Evolutionary conservation across 2,329 filamentous ascomycete species (phyloP).

Genomic region (Penicillium hordei): DNA sequence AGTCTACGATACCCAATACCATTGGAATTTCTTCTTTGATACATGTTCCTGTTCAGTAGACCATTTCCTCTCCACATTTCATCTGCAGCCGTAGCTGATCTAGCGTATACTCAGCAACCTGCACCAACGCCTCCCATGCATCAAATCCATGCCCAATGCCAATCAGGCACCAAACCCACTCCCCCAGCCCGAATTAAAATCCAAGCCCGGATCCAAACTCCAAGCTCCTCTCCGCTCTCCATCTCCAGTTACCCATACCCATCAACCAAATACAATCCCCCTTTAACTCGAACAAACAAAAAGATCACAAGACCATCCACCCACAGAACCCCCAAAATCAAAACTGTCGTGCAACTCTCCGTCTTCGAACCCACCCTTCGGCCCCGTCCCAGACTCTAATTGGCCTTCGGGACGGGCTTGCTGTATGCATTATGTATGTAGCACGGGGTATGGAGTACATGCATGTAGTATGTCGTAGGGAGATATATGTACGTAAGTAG

Average conservation of each 20-base stretch:
- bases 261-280: not conserved
- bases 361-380: not conserved
- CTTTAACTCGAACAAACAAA: not conserved
- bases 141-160: not conserved
- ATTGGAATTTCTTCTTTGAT: not conserved
- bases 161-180: not conserved
- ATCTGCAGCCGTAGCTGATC: not conserved
- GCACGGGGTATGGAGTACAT: not conserved
- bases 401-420: not conserved
- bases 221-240: not conserved
- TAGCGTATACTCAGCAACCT: not conserved
- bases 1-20: conserved; percentile 6
- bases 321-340: not conserved
- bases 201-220: not conserved
- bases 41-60: not conserved
- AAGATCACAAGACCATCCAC: not conserved
- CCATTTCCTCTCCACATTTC: not conserved
- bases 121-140: not conserved
- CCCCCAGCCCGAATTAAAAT: not conserved
- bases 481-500: not conserved
- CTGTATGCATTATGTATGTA: not conserved
- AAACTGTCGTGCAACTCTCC: not conserved
- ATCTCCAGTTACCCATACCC: not conserved
- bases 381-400: not conserved
- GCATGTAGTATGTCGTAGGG: not conserved